Conservation (phyloP, 139 green algal genomes). For the Deuterostichococcus epilithicus region DNA sequence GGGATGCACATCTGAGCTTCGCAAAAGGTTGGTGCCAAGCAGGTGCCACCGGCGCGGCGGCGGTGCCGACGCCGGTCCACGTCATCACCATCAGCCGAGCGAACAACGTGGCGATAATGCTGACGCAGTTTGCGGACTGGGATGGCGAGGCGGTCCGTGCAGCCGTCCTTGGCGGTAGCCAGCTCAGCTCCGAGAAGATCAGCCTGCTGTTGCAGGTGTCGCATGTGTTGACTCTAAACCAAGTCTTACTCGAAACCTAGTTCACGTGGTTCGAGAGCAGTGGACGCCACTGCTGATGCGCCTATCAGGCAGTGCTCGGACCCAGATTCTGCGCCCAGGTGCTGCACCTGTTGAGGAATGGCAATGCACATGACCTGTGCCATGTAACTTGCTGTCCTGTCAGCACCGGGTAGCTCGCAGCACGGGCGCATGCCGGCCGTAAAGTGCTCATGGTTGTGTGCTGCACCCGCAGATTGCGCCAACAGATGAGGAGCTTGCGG, state of each 20-base stretch:
- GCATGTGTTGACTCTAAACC: no score
- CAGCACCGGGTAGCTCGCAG: no score
- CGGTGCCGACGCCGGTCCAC: conserved; percentile 27
- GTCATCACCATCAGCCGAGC: conserved; percentile 48
- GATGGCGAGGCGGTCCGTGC: conserved; percentile 10
- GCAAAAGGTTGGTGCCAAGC: background rate
- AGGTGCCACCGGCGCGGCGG: background rate
- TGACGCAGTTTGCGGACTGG: conserved; percentile 49
- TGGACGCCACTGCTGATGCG: no score
- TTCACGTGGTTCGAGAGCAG: no score
- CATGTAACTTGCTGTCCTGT: no score
- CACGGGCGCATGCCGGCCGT: no score
- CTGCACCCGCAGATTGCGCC: conserved; percentile 44
- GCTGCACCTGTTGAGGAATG: no score
- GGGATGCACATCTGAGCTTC: background rate
- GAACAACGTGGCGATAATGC: conserved; percentile 77
- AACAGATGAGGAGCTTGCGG: conserved; percentile 31
- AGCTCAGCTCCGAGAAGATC: conserved; percentile 44
- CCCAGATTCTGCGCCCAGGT: no score
- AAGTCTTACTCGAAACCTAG: no score
- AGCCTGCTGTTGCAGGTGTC: conserved; percentile 43
- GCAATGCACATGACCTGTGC: no score
- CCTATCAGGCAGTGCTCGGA: no score
- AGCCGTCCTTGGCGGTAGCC: conserved; percentile 29
- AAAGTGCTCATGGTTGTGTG: no score